Evolutionary conservation across 1,284 basidiomycete genomes (phyloP), one percentile per base, ranked within the genome.

Genomic region (Cutaneotrichosporon dermatis): DNA sequence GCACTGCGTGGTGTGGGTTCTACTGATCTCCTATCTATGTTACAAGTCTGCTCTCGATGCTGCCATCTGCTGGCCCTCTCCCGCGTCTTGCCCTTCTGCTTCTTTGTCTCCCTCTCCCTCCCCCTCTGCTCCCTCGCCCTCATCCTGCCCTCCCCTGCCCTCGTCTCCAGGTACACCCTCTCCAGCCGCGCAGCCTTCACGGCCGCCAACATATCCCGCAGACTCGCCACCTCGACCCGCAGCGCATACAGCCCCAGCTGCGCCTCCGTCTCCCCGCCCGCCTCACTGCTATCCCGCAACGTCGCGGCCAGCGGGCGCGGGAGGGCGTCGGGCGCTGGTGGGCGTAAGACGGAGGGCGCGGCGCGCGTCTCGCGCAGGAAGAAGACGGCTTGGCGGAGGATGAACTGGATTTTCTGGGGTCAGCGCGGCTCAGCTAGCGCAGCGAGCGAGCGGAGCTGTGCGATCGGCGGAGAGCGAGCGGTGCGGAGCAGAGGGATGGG

Each of bases 351-450:
- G 9, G 58, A 39, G 2, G 71, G 69, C 4, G 71, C 66, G 0
- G 71, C 65, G 51, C 64, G 61, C 37, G 70, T 73, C 57, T 69
- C 68, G 37, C 66, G 71, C 13, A 77, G 67, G 66, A 71, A 75
- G 59, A 70, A 72, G 37, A 74, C 70, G 4, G 73, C 69, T 52
- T 77, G 73, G 25, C 75, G 70, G 36, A 77, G 71, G 42, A 74
- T 64, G 62, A 70, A 71, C 68, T 77, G 75, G 59, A 77, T 77
- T 65, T 74, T 73, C 75, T 77, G 58, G 39, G 7, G 55, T 64
- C 55, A 62, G 59, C 37, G 41, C 4, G 40, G 12, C 7, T 16
- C 10, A 34, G 45, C 33, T 4, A 35, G 42, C 11, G 7, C 35
- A 36, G 53, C 7, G 44, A 33, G 44, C 12, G 44, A 34, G 37